phyloP scores from a whole-genome alignment of 108 stramenopile species.

The Skeletonema tropicum region DNA sequence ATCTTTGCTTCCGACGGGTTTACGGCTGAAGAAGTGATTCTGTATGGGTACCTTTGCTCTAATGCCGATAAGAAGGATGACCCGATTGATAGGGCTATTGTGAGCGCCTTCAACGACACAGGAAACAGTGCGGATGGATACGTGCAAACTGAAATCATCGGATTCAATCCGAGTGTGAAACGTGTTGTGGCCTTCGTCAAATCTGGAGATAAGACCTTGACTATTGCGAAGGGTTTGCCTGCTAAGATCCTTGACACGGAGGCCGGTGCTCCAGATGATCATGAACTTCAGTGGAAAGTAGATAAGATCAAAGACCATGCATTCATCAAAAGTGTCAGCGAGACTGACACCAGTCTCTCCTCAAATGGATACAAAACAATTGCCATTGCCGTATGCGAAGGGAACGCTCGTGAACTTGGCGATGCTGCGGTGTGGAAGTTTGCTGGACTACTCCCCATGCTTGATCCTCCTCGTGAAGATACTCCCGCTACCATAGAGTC shows the following conservation, averaged over 20 bases:
- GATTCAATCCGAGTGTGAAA: conserved; percentile 68
- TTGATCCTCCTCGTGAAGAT: conserved; percentile 84
- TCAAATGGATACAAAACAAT: conserved; percentile 77
- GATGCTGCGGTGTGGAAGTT: conserved; percentile 61
- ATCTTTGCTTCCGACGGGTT: conserved; percentile 57
- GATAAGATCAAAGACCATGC: conserved; percentile 30
- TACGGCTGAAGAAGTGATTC: conserved; percentile 54
- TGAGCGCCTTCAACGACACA: conserved; percentile 46
- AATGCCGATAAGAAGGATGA: conserved; percentile 87
- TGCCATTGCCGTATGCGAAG: conserved; percentile 60
- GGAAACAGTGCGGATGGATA: conserved; percentile 24
- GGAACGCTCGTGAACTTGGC: conserved; percentile 54
- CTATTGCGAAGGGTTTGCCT: conserved; percentile 79
- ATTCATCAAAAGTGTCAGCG: conserved; percentile 27
- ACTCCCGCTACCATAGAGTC: conserved; percentile 75
- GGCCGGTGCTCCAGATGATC: conserved; percentile 66
- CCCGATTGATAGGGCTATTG: conserved; percentile 82
- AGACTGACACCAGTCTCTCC: conserved; percentile 42
- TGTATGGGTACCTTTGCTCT: conserved; percentile 65
- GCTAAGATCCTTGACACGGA: conserved; percentile 75
- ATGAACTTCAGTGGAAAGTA: conserved; percentile 79
- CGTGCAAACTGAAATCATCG: conserved; percentile 59
- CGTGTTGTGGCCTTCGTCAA: conserved; percentile 67
- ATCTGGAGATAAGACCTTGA: conserved; percentile 30
- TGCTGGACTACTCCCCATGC: conserved; percentile 83